Conservation (phyloP, 345 rosid species). For the Eutrema heterophyllum region DNA sequence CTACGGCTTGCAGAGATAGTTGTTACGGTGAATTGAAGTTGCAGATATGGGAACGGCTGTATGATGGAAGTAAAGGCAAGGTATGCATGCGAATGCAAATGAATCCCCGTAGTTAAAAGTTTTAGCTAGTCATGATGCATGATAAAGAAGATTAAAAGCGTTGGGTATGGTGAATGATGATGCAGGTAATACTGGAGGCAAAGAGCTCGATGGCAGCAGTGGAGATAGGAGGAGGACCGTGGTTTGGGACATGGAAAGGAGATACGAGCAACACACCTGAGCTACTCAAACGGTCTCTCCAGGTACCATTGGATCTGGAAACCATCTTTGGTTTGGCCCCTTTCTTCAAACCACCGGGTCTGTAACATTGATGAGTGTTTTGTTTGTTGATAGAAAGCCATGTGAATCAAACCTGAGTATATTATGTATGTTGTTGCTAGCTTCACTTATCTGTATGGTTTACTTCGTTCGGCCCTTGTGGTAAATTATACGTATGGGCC, state of each 20-base stretch:
- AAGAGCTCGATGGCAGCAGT: conserved; percentile 84
- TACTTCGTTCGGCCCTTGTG: conserved; percentile 3
- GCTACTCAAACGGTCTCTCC: conserved; percentile 46
- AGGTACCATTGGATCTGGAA: conserved; percentile 62
- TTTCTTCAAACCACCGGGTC: conserved; percentile 79
- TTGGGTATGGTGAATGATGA: background rate
- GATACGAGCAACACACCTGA: conserved; percentile 52
- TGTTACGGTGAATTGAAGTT: conserved; percentile 68
- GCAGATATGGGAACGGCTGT: conserved; percentile 74
- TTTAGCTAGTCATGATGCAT: background rate
- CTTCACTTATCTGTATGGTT: background rate
- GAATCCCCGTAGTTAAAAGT: background rate
- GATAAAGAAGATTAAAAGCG: background rate
- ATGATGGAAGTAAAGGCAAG: conserved; percentile 82
- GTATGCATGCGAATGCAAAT: conserved; percentile 28
- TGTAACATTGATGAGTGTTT: conserved; percentile 32
- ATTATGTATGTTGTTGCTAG: background rate
- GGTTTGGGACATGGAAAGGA: conserved; percentile 92
- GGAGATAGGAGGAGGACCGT: conserved; percentile 96
- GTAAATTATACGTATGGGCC: background rate
- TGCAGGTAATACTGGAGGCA: conserved; percentile 66
- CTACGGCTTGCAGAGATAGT: conserved; percentile 87
- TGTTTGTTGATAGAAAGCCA: background rate
- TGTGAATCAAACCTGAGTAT: background rate
- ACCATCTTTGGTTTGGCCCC: conserved; percentile 46